Evolutionary conservation across 2,329 filamentous ascomycete genomes (phyloP), one percentile per base, ranked within the genome.

Genomic region (Amesomyces nigricolor): DNA sequence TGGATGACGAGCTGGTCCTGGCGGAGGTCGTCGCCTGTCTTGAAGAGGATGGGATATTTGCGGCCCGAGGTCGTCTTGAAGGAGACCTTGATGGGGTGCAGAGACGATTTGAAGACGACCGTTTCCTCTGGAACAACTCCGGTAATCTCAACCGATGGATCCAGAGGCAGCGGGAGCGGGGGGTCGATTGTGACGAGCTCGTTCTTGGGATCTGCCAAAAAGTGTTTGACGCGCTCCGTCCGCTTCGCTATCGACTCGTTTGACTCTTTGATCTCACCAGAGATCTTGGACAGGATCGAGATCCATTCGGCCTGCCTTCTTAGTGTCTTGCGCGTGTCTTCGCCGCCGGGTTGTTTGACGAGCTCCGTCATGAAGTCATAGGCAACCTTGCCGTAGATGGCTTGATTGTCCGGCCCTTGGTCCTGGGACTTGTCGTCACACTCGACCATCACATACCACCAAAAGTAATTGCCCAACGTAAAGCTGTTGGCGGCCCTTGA

Each of bases 361-460:
- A 97, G 76, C 69, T 94, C 89, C 5, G 82, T 78, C 91, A 97
- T 96, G 70, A 97, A 99, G 66, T 97, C 90, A 65, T 91, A 99
- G 57, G 94, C 91, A 8, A 99, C 89, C 64, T 92, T 91, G 29
- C 89, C 87, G 70, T 96, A 99, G 16, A 97, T 83, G 59, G 89
- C 88, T 45, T 89, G 87, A 66, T 92, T 87, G 54, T 86, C 83
- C 4, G 82, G 77, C 19, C 84, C 80, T 63, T 91, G 89, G 43
- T 90, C 87, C 3, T 84, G 83, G 61, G 87, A 91, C 57, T 79
- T 77, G 68, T 96, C 92, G 63, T 95, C 90, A 63, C 91, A 95
- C 72, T 99, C 95, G 1, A 99, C 94, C 85, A 96, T 96, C 2
- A 99, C 78, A 70, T 97, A 99, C 94, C 94, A 99, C 70, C 96